Conservation (phyloP, 495 filamentous ascomycete species). For the Penicillium macrosclerotiorum region DNA sequence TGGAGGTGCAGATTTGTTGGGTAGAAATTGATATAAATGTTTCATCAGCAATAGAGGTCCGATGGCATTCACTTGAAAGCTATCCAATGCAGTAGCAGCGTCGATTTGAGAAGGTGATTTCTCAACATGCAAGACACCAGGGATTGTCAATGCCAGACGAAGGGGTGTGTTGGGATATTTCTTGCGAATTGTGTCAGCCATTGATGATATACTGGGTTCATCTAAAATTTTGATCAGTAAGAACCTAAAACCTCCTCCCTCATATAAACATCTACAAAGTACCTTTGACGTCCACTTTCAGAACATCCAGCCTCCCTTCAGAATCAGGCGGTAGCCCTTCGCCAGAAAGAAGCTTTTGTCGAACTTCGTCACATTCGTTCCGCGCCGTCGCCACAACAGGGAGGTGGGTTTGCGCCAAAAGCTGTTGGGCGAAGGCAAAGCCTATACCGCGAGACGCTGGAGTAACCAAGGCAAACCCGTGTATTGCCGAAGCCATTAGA, state of each 20-base stretch:
- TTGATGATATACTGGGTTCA: constrained; percentile 38
- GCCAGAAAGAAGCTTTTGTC: constrained; percentile 53
- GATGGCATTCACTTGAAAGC: constrained; percentile 66
- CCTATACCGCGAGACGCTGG: constrained; percentile 77
- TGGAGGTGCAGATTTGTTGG: constrained; percentile 41
- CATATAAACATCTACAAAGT: no score
- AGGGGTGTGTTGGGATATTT: constrained; percentile 57
- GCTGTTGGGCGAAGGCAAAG: constrained; percentile 63
- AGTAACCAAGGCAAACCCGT: constrained; percentile 36
- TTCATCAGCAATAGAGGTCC: constrained; percentile 76
- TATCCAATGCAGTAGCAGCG: constrained; percentile 53
- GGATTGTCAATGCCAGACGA: constrained; percentile 66
- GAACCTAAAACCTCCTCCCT: no score
- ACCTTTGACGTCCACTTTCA: constrained; percentile 62
- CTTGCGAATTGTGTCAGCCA: constrained; percentile 33
- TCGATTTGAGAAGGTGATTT: constrained; percentile 65
- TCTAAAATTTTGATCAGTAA: constrained; percentile 27
- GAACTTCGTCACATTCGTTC: constrained; percentile 50
- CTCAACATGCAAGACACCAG: constrained; percentile 73
- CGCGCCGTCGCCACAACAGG: constrained; percentile 74
- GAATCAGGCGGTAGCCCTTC: constrained; percentile 22
- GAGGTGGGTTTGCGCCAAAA: constrained; percentile 61
- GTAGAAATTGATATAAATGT: constrained; percentile 66
- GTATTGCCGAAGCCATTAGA: constrained; percentile 13
- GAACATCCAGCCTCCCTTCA: constrained; percentile 50